phyloP scores from a whole-genome alignment of 2,329 filamentous ascomycete species.

The Microdochium trichocladiopsis region DNA sequence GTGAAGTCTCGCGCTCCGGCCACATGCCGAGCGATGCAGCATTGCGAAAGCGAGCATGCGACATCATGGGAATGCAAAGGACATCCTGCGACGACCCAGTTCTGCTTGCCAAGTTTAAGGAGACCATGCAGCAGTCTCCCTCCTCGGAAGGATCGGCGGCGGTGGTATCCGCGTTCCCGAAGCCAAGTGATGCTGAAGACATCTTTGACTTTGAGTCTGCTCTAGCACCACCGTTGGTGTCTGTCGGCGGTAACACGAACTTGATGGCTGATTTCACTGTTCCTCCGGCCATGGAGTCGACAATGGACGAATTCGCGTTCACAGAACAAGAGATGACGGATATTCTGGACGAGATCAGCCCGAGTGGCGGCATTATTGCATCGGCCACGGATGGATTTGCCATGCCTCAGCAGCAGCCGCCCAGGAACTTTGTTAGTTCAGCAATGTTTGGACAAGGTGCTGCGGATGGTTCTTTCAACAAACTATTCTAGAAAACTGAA shows the following conservation, averaged over 20 bases:
- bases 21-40: slow-evolving; percentile 39
- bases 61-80: slow-evolving; percentile 34
- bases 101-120: slow-evolving; percentile 47
- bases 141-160: background rate
- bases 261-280: background rate
- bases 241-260: slow-evolving; percentile 1
- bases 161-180: background rate
- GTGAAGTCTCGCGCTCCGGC: slow-evolving; percentile 27
- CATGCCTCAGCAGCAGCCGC: background rate
- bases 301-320: slow-evolving; percentile 10
- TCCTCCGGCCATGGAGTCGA: slow-evolving; percentile 8
- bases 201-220: slow-evolving; percentile 1
- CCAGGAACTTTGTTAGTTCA: background rate
- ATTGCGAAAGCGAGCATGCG: slow-evolving; percentile 37
- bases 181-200: background rate
- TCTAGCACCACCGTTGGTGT: background rate
- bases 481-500: too few species aligned
- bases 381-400: background rate
- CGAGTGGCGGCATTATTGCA: too few species aligned
- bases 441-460: too few species aligned
- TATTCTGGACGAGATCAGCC: slow-evolving; percentile 16
- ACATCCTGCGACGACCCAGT: slow-evolving; percentile 49
- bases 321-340: slow-evolving; percentile 20
- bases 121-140: slow-evolving; percentile 24
- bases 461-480: too few species aligned